A percentile compares a stretch with the other conserved stretches of the same genome.
Evolutionary conservation across 1,284 basidiomycete species (phyloP).

Genomic region (Vanrija sp.): DNA sequence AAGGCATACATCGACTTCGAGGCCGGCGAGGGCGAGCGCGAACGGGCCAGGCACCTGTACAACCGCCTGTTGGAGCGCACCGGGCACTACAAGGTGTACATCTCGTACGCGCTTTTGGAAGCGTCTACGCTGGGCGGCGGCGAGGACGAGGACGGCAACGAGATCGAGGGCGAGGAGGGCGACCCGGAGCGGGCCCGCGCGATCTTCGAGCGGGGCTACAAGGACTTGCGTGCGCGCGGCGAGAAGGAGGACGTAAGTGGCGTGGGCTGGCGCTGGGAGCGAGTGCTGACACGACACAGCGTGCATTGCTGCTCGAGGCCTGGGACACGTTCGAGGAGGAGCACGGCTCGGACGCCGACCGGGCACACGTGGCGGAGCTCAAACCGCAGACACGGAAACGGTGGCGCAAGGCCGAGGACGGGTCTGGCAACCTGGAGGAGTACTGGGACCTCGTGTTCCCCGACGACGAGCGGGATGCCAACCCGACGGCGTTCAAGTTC

Average conservation of each 20-base stretch:
- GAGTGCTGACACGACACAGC: constrained; percentile 50
- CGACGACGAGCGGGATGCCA: constrained; percentile 87
- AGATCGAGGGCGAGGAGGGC: constrained; percentile 63
- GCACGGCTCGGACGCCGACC: constrained; percentile 65
- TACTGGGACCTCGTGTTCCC: constrained; percentile 91
- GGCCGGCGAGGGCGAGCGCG: constrained; percentile 77
- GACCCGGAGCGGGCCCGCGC: constrained; percentile 65
- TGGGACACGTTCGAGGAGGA: constrained; percentile 89
- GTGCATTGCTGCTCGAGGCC: constrained; percentile 80
- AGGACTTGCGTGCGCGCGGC: constrained; percentile 70
- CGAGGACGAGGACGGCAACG: constrained; percentile 69
- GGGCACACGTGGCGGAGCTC: constrained; percentile 76
- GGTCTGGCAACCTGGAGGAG: constrained; percentile 77
- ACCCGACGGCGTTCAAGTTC: constrained; percentile 89
- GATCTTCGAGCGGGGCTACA: constrained; percentile 81
- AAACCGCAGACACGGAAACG: constrained; percentile 87
- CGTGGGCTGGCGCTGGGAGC: background rate
- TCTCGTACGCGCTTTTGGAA: constrained; percentile 53
- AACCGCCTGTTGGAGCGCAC: constrained; percentile 82
- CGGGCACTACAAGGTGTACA: constrained; percentile 79
- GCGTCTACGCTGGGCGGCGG: constrained; percentile 53
- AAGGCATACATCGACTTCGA: constrained; percentile 92
- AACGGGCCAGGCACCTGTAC: constrained; percentile 77
- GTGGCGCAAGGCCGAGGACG: constrained; percentile 74
- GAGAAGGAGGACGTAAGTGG: constrained; percentile 78